Evolutionary conservation across 169 alveolate species (phyloP), one percentile per base, ranked within the genome.

Genomic region (Eimeria falciformis): DNA sequence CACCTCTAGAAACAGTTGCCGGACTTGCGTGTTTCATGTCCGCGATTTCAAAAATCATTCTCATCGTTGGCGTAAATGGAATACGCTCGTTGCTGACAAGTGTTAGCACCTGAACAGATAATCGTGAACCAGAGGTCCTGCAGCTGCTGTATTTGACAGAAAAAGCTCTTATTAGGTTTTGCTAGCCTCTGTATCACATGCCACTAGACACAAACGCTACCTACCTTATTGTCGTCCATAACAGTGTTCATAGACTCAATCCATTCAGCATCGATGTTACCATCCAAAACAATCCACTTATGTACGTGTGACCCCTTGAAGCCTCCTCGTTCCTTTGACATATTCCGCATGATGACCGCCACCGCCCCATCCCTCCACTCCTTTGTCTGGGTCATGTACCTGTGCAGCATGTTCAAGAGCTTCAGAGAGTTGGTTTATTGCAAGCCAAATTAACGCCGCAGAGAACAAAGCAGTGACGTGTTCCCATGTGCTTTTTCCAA

Each of bases 341-440:
- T 98, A 96, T 95, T 97, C 89, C 96, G 97, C 99, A 99, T 97
- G 89, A 98, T 97, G 87, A 97, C 96, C 47, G 99, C 97, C 94
- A 98, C 96, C 68, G 98, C 98, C 73, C 99, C 99, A 55, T 98
- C 98, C 46, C 98, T 97, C 99, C 99, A 98, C 93, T 98, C 99
- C 94, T 98, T 99, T 91, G 98, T 97, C 56, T 96, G 93, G 65
- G 92, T 86, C 92, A 86, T 86, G 46, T 86, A 69, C 58, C 92
- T 86, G 92, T 3, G 62, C 7, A 50, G n/a, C n/a, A 11, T 11
- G 7, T 50, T 11, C 62, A 11, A 50, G n/a, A 50, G 62, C 62
- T 50, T n/a, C n/a, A n/a, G n/a, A n/a, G n/a, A n/a, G n/a, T n/a
- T n/a, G n/a, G n/a, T n/a, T n/a, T n/a, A n/a, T n/a, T n/a, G n/a